A percentile compares a stretch with the other conserved stretches of the same genome.
These are phyloP conservation scores for Coffea canephora DNA, from an alignment of 257 asterid species.

Conservation along the genomic window DNA sequence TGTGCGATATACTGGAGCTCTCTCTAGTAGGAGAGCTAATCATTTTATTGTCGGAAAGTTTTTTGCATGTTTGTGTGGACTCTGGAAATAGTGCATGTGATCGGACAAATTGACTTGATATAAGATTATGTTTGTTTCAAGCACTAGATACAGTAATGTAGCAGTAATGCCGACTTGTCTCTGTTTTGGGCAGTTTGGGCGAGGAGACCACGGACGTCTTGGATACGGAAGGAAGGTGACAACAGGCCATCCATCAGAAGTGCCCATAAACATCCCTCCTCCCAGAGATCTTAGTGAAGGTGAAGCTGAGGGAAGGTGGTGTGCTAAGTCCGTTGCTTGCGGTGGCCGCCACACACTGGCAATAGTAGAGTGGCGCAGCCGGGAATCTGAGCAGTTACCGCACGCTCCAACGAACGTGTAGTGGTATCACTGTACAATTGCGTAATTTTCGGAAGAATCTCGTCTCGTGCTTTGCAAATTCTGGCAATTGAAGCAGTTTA, in stretches of 20 bases:
- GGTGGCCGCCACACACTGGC: conserved; percentile 98
- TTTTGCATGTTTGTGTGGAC: background rate
- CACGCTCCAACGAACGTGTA: background rate
- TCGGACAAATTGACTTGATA: background rate
- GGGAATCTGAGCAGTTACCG: conserved; percentile 31
- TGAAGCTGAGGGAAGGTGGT: conserved; percentile 59
- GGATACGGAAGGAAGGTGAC: conserved; percentile 93
- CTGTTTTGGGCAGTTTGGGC: conserved; percentile 66
- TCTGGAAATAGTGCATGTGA: background rate
- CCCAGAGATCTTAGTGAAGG: conserved; percentile 35
- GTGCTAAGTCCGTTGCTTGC: conserved; percentile 79
- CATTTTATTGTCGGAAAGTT: too few species aligned
- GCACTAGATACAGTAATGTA: background rate
- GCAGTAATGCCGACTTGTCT: background rate
- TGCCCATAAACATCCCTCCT: conserved; percentile 68
- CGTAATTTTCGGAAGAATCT: background rate
- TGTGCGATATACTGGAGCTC: too few species aligned
- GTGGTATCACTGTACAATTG: background rate
- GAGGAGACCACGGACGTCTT: conserved; percentile 99
- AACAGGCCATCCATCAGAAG: conserved; percentile 91
- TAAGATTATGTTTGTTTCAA: background rate
- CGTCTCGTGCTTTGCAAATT: background rate
- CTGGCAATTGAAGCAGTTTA: background rate
- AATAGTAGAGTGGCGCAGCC: conserved; percentile 59
- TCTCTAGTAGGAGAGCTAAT: too few species aligned